A percentile compares a stretch with the other conserved stretches of the same genome.
phyloP scores from a whole-genome alignment of 78 protist genomes.

The Speleostelium caveatum region DNA sequence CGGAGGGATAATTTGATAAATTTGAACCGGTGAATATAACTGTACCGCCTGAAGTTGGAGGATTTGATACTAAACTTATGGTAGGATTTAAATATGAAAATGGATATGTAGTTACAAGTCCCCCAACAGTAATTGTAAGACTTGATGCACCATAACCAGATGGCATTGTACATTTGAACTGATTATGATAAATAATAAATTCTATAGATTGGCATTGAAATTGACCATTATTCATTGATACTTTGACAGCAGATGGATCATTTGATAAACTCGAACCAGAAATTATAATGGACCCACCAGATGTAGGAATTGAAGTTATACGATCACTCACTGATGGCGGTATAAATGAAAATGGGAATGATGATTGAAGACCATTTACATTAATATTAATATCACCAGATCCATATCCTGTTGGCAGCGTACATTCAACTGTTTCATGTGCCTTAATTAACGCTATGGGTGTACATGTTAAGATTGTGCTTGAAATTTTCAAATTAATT shows the following conservation, averaged over 20 bases:
- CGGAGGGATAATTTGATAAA: neutral
- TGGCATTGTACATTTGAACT: neutral
- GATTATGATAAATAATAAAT: neutral
- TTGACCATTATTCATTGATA: too few relatives aligned
- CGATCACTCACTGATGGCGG: neutral
- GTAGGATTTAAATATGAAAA: neutral
- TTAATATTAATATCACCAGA: too few relatives aligned
- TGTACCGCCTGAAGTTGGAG: neutral
- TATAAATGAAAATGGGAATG: too few relatives aligned
- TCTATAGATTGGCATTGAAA: neutral
- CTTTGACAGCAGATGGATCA: neutral
- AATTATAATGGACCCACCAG: neutral
- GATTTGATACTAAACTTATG: neutral
- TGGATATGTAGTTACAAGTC: neutral
- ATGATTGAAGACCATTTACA: too few relatives aligned
- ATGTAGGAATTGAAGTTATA: neutral
- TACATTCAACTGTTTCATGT: too few relatives aligned
- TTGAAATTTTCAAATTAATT: too few relatives aligned
- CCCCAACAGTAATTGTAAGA: neutral
- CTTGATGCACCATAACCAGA: neutral
- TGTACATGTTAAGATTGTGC: too few relatives aligned
- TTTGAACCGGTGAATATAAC: neutral
- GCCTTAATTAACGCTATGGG: too few relatives aligned
- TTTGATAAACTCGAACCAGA: neutral
- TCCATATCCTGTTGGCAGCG: too few relatives aligned